Percentiles rank a stretch among this genome's conserved stretches.
These are phyloP conservation scores for Collybia sp. DNA, from an alignment of 768 basidiomycete genomes.

Conservation along the genomic window DNA sequence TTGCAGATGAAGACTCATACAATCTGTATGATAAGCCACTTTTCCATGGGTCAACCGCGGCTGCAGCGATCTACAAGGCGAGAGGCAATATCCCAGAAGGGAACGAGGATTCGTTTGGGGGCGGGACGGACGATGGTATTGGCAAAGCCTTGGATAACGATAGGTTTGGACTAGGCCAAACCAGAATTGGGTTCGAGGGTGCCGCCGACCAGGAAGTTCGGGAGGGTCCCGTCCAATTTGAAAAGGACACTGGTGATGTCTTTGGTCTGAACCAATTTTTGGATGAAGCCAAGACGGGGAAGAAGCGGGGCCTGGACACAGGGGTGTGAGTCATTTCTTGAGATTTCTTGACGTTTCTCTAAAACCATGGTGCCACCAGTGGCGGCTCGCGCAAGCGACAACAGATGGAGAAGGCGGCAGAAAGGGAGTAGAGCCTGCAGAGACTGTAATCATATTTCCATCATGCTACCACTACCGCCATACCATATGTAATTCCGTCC, in stretches of 20 bases:
- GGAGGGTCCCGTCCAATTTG: conserved; percentile 97
- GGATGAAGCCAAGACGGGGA: conserved; percentile 95
- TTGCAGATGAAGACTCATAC: conserved; percentile 93
- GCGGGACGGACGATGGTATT: conserved; percentile 95
- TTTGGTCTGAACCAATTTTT: conserved; percentile 97
- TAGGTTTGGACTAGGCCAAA: conserved; percentile 85
- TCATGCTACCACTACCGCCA: background rate
- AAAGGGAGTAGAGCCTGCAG: conserved; percentile 22
- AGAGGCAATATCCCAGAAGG: conserved; percentile 80
- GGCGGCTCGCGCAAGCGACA: conserved; percentile 62
- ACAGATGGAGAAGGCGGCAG: conserved; percentile 58
- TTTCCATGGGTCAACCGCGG: conserved; percentile 94
- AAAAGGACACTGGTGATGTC: conserved; percentile 96
- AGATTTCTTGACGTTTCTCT: background rate
- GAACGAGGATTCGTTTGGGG: conserved; percentile 90
- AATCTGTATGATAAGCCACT: conserved; percentile 91
- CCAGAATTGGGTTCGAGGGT: conserved; percentile 86
- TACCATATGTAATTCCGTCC: background rate
- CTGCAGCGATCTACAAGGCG: conserved; percentile 99
- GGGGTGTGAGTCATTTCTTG: conserved; percentile 47
- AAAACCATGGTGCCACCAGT: conserved; percentile 21
- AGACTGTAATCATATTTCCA: conserved; percentile 1
- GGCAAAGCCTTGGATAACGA: conserved; percentile 88
- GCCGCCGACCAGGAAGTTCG: conserved; percentile 78
- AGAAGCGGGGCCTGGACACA: conserved; percentile 82